Conservation (phyloP, 1,139 yeast genomes). For the Blastobotrys niveus region DNA sequence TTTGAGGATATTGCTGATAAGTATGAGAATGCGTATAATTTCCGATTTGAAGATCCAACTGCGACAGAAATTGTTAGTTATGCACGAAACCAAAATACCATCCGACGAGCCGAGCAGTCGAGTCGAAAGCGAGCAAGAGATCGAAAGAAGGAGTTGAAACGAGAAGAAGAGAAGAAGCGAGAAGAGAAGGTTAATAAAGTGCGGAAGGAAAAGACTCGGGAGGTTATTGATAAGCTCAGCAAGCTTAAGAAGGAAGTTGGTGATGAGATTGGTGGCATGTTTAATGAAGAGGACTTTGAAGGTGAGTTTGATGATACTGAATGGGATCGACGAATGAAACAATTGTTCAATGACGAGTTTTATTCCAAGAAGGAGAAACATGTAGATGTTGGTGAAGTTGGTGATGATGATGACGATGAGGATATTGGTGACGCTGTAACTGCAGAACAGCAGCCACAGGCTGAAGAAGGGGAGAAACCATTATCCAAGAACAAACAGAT, state of each 20-base stretch:
- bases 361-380: constrained; percentile 50
- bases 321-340: constrained; percentile 86
- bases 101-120: constrained; percentile 72
- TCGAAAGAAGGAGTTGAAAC: constrained; percentile 51
- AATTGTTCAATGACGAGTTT: constrained; percentile 77
- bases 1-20: constrained; percentile 89
- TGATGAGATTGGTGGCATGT: constrained; percentile 58
- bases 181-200: constrained; percentile 63
- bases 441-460: constrained; percentile 26
- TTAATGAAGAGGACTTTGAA: constrained; percentile 68
- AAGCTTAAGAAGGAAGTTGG: constrained; percentile 82
- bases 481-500: constrained; percentile 28
- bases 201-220: constrained; percentile 68
- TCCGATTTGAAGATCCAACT: constrained; percentile 88
- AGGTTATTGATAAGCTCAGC: constrained; percentile 68
- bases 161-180: constrained; percentile 48
- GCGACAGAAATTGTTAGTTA: constrained; percentile 91
- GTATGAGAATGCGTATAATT: constrained; percentile 89
- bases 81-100: constrained; percentile 91
- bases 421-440: constrained; percentile 30
- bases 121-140: constrained; percentile 81
- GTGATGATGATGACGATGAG: constrained; percentile 22
- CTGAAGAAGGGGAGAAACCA: constrained; percentile 28
- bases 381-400: constrained; percentile 35
- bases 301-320: constrained; percentile 88